A percentile compares a stretch with the other conserved stretches of the same genome.
These are phyloP conservation scores for Apiospora aurea DNA, from an alignment of 2,329 filamentous ascomycete genomes.

Conservation along the genomic window DNA sequence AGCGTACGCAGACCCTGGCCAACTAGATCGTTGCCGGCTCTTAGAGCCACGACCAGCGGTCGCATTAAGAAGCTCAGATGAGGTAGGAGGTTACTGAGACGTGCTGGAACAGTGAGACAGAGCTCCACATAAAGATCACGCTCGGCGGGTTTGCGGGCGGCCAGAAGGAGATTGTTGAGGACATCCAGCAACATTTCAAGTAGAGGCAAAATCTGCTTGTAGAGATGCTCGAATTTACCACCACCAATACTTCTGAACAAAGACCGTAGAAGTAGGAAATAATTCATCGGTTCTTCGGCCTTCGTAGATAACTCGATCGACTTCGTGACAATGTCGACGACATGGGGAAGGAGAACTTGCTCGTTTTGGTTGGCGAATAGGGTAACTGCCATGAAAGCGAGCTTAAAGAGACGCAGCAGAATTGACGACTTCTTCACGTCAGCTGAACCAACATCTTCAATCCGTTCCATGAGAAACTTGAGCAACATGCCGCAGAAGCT, in stretches of 20 bases:
- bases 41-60: conserved; percentile 91
- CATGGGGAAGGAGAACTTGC: conserved; percentile 91
- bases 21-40: conserved; percentile 91
- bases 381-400: conserved; percentile 99
- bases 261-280: conserved; percentile 90
- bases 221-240: conserved; percentile 95
- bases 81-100: conserved; percentile 91
- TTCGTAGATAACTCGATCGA: conserved; percentile 96
- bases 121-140: conserved; percentile 97
- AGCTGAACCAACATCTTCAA: conserved; percentile 91
- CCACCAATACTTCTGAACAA: conserved; percentile 97
- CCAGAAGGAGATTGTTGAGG: conserved; percentile 90
- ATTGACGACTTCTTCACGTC: conserved; percentile 95
- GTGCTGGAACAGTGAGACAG: conserved; percentile 92
- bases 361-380: conserved; percentile 95
- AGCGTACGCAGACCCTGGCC: conserved; percentile 92
- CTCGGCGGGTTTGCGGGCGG: conserved; percentile 87
- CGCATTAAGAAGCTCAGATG: conserved; percentile 98
- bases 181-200: conserved; percentile 98
- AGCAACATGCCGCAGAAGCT: conserved; percentile 98
- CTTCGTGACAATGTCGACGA: conserved; percentile 96
- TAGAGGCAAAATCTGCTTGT: conserved; percentile 95
- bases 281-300: conserved; percentile 98
- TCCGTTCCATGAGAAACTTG: conserved; percentile 95
- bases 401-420: conserved; percentile 90